These are phyloP conservation scores for Oldenlandia corymbosa DNA, from an alignment of 257 asterid genomes.

Conservation along the genomic window DNA sequence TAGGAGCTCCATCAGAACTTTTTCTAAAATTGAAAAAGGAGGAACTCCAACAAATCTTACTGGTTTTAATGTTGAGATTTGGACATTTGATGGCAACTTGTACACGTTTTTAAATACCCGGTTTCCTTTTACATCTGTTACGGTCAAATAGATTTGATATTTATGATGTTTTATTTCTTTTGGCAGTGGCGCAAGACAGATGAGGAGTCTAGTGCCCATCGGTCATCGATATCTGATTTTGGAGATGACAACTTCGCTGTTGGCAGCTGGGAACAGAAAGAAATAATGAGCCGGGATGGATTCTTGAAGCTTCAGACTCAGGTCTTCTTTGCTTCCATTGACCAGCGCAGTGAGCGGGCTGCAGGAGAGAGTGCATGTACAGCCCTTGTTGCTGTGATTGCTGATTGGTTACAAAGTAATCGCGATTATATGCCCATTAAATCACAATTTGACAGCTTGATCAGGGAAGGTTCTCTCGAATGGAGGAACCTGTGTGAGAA, in stretches of 20 bases:
- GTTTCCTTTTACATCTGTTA: neutral
- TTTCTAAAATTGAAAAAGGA: neutral
- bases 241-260: constrained; percentile 86
- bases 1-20: no score
- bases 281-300: constrained; percentile 76
- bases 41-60: neutral
- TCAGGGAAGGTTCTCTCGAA: constrained; percentile 85
- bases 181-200: constrained; percentile 69
- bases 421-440: constrained; percentile 70
- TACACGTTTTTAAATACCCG: neutral
- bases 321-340: constrained; percentile 90
- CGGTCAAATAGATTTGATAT: neutral
- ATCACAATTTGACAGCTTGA: constrained; percentile 78
- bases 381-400: constrained; percentile 85
- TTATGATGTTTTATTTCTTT: neutral
- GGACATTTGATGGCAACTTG: neutral
- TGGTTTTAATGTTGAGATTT: neutral
- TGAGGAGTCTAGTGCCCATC: constrained; percentile 50
- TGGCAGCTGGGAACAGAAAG: constrained; percentile 88
- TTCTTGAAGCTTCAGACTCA: constrained; percentile 63
- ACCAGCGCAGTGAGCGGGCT: constrained; percentile 90
- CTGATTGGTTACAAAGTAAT: constrained; percentile 84
- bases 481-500: constrained; percentile 92
- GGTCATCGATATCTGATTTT: constrained; percentile 73
- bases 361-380: constrained; percentile 98